Conservation (phyloP, 441 rosid genomes). For the Pelargonium myrrhifolium region DNA sequence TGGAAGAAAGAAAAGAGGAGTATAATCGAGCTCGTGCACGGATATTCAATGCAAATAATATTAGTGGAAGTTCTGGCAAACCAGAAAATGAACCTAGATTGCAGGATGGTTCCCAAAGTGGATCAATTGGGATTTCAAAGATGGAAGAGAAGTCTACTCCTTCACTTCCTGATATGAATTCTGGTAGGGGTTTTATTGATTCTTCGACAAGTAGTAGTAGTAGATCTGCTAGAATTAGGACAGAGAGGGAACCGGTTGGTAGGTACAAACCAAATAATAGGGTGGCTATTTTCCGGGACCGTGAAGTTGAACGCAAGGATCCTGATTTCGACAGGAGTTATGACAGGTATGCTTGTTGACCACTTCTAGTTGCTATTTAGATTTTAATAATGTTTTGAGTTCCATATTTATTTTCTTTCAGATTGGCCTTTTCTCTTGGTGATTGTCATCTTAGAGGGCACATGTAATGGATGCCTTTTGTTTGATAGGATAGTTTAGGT, state of each 20-base stretch:
- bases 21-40: slow-evolving; percentile 76
- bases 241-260: slow-evolving; percentile 52
- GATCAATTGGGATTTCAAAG: slow-evolving; percentile 31
- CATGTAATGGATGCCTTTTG: not conserved
- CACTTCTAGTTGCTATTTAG: not conserved
- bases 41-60: slow-evolving; percentile 47
- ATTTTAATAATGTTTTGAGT: slow-evolving; percentile 1
- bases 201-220: slow-evolving; percentile 45
- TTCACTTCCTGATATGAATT: slow-evolving; percentile 35
- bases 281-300: slow-evolving; percentile 83
- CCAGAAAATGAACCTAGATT: slow-evolving; percentile 43
- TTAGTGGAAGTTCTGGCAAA: slow-evolving; percentile 27
- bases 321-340: slow-evolving; percentile 79
- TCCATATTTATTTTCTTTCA: not conserved
- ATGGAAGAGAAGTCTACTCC: slow-evolving; percentile 41
- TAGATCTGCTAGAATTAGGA: slow-evolving; percentile 49
- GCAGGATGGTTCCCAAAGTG: slow-evolving; percentile 35
- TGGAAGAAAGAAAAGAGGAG: slow-evolving; percentile 83
- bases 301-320: slow-evolving; percentile 65
- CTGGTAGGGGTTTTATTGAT: slow-evolving; percentile 39
- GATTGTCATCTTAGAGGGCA: not conserved
- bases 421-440: not conserved
- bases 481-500: not conserved
- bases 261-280: slow-evolving; percentile 46
- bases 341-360: slow-evolving; percentile 41